A percentile compares a stretch with the other conserved stretches of the same genome.
These are phyloP conservation scores for Pleurotus pulmonarius DNA, from an alignment of 768 basidiomycete genomes.

Conservation along the genomic window DNA sequence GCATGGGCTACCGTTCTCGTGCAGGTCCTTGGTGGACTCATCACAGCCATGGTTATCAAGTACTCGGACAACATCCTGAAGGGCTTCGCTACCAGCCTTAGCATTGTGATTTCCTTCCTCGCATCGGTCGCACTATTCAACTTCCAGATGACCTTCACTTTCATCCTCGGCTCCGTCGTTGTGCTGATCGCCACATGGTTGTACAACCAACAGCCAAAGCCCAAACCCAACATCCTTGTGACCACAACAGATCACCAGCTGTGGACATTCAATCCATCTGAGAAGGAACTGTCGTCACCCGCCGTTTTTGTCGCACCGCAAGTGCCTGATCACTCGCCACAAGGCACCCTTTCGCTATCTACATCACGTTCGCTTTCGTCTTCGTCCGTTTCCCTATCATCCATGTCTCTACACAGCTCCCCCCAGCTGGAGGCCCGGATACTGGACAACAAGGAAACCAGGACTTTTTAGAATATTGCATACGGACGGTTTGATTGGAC, in stretches of 20 bases:
- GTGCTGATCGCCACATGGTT: constrained; percentile 90
- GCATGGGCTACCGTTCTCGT: constrained; percentile 88
- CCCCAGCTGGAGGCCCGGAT: constrained; percentile 1
- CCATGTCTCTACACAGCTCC: background rate
- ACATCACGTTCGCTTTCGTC: background rate
- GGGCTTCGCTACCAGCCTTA: constrained; percentile 93
- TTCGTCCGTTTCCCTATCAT: constrained; percentile 3
- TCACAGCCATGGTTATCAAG: constrained; percentile 93
- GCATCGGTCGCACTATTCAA: constrained; percentile 88
- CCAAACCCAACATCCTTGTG: constrained; percentile 10
- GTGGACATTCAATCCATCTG: constrained; percentile 4
- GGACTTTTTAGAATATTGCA: background rate
- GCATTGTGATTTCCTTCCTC: constrained; percentile 92
- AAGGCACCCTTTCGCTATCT: constrained; percentile 2
- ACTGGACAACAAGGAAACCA: background rate
- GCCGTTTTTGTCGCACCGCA: background rate
- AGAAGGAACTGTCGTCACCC: constrained; percentile 4
- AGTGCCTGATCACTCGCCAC: background rate
- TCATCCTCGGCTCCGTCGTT: constrained; percentile 77
- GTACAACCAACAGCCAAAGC: constrained; percentile 70
- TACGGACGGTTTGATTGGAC: background rate
- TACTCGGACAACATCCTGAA: constrained; percentile 90
- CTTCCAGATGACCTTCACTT: constrained; percentile 82
- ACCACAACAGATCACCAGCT: background rate
- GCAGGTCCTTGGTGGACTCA: constrained; percentile 87